Evolutionary conservation across 768 basidiomycete genomes (phyloP).

Genomic region (Exidia glandulosa): DNA sequence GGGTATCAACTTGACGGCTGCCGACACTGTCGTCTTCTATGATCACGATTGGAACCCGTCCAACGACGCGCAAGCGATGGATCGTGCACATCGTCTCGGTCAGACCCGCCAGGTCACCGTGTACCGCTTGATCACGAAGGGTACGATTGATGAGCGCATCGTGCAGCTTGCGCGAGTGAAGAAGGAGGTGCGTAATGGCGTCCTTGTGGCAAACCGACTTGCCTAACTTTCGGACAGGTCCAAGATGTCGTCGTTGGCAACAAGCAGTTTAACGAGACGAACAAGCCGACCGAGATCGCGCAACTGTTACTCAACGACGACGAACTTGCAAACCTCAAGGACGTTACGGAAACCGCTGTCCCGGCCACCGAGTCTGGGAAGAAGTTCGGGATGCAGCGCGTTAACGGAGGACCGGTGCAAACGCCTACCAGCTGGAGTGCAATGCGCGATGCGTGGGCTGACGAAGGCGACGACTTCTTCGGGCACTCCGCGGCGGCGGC

Average conservation of each 20-base stretch:
- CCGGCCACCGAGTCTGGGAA: conserved; percentile 17
- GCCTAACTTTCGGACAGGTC: conserved; percentile 40
- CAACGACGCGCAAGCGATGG: conserved; percentile 97
- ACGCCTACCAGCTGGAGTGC: conserved; percentile 23
- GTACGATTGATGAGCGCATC: conserved; percentile 95
- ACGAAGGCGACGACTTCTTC: conserved; percentile 82
- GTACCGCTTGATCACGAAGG: conserved; percentile 86
- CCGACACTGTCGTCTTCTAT: conserved; percentile 93
- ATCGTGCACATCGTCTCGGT: conserved; percentile 91
- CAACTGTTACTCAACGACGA: conserved; percentile 91
- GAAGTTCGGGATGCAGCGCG: neutral
- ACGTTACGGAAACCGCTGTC: conserved; percentile 17
- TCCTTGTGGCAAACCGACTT: neutral
- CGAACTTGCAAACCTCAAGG: conserved; percentile 59
- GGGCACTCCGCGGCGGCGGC: conserved; percentile 35
- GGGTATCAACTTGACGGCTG: conserved; percentile 92
- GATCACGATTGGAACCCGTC: conserved; percentile 97
- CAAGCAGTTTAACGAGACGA: conserved; percentile 86
- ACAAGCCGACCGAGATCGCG: conserved; percentile 94
- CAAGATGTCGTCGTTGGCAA: conserved; percentile 99
- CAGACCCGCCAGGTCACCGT: conserved; percentile 97
- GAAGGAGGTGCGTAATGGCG: conserved; percentile 63
- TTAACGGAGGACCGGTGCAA: conserved; percentile 17
- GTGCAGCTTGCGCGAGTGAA: conserved; percentile 92
- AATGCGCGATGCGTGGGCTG: conserved; percentile 66